Base-by-base conservation (phyloP, 768 basidiomycete genomes). In the Collybia mongolica region DNA sequence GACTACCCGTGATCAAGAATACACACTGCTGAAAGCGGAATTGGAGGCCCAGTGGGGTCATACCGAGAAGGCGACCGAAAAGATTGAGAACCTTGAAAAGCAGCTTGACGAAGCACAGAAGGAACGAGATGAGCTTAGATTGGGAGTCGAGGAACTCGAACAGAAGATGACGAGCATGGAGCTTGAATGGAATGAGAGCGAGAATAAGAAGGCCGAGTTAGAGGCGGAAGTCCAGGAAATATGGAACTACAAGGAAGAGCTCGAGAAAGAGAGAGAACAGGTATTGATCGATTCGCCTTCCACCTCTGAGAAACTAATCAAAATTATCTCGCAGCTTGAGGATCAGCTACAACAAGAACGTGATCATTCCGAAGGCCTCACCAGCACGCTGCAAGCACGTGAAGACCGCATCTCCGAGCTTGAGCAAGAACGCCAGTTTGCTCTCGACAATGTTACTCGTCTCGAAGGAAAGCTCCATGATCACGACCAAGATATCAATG, bases 11-110 rank as follows among this genome's bases (percentile, higher is more conserved):
- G 73, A 79, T 12, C 73, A 77, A 22, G 77, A 80, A 52, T 69
- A 71, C 39, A 62, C 49, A 6, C 68, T 79, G 19, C 65, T 88
- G 54, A 83, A 84, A 61, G 61, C 64, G 0, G 87, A 91, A 65
- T 62, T 89, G 26, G 83, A 89, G 58, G 80, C 82, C 8, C 87
- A 89, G 65, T 89, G 87, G 87, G 69, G 72, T 28, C 71, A 81
- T 49, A 82, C 86, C 6, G 85, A 88, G 66, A 70, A 71, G 51
- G 65, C 71, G 12, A 67, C 70, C n/a, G 82, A 83, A 55, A 71
- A 68, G 56, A 68, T 79, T 7, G 61, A 71, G 28, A 62, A 62
- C 24, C 62, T 81, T 29, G 64, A 65, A 60, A 68, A 62, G 47
- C 71, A 72, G 49, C 67, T 65, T 53, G 53, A 57, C 6, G 65